Evolutionary conservation across 2,329 filamentous ascomycete genomes (phyloP).

Genomic region (Raffaelea ambrosiae): DNA sequence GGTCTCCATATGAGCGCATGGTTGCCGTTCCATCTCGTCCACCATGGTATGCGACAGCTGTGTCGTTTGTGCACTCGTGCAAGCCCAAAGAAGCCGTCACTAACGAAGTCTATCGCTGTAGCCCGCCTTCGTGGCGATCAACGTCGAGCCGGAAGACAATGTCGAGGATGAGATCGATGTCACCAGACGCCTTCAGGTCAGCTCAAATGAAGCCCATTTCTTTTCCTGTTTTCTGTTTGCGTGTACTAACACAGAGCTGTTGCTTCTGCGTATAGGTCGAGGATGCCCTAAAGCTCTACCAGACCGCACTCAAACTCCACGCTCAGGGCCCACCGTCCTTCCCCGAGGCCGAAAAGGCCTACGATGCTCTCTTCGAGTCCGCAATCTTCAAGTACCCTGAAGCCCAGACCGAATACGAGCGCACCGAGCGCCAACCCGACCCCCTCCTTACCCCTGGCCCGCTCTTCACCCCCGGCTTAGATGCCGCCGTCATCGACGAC

Average conservation of each 20-base stretch:
- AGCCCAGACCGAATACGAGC: conserved; percentile 73
- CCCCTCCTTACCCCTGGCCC: conserved; percentile 38
- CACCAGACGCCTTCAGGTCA: conserved; percentile 80
- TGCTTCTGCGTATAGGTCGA: conserved; percentile 56
- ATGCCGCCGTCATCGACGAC: conserved; percentile 50
- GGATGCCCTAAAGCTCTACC: conserved; percentile 90
- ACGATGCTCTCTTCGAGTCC: conserved; percentile 75
- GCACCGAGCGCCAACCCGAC: conserved; percentile 51
- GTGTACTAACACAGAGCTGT: not conserved
- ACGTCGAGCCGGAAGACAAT: conserved; percentile 87
- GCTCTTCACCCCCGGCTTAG: conserved; percentile 40
- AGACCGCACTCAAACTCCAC: conserved; percentile 83
- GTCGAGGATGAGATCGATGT: conserved; percentile 88
- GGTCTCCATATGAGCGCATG: too few relatives aligned
- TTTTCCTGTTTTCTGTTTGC: not conserved
- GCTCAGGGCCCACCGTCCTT: conserved; percentile 74
- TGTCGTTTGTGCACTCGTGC: too few relatives aligned
- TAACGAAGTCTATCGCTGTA: conserved; percentile 18
- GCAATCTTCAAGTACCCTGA: conserved; percentile 93
- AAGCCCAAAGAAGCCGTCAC: too few relatives aligned
- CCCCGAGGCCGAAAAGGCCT: conserved; percentile 69
- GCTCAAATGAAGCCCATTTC: not conserved
- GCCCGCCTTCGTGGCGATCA: conserved; percentile 76
- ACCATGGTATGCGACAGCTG: too few relatives aligned
- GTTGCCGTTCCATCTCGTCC: too few relatives aligned